phyloP scores from a whole-genome alignment of 192 early-diverging fungal species.

The Funneliformis geosporum region DNA sequence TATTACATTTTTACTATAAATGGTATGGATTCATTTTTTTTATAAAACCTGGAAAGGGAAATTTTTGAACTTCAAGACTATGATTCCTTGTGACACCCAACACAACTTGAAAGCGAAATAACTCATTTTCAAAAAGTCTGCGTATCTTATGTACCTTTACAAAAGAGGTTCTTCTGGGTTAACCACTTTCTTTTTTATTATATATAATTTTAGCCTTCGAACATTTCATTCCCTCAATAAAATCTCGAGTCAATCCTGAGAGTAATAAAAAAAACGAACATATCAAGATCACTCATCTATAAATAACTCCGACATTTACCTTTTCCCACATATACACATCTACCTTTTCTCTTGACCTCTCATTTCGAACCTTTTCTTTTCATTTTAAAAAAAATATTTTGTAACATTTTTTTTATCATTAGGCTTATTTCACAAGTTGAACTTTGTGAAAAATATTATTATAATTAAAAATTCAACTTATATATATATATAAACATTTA shows the following conservation, averaged over 20 bases:
- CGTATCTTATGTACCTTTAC: neutral
- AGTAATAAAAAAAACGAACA: neutral
- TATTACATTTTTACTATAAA: too few relatives aligned
- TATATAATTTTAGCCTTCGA: neutral
- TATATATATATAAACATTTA: too few relatives aligned
- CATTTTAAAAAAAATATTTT: neutral
- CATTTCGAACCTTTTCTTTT: neutral
- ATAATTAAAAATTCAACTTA: neutral
- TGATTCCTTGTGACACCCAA: neutral
- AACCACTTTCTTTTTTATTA: neutral
- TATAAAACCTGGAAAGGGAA: neutral
- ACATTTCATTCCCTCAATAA: too few relatives aligned
- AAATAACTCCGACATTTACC: neutral
- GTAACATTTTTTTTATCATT: neutral
- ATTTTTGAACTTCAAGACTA: neutral
- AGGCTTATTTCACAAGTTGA: neutral
- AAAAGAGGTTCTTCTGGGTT: neutral
- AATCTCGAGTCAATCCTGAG: neutral
- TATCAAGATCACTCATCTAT: neutral
- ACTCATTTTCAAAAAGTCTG: too few relatives aligned
- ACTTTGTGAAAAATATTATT: neutral
- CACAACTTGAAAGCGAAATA: neutral
- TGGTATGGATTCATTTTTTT: neutral
- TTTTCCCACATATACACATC: neutral
- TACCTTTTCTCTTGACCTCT: too few relatives aligned